Base-by-base conservation (phyloP, 2,329 filamentous ascomycete species). In the Arthrocladium fulminans region DNA sequence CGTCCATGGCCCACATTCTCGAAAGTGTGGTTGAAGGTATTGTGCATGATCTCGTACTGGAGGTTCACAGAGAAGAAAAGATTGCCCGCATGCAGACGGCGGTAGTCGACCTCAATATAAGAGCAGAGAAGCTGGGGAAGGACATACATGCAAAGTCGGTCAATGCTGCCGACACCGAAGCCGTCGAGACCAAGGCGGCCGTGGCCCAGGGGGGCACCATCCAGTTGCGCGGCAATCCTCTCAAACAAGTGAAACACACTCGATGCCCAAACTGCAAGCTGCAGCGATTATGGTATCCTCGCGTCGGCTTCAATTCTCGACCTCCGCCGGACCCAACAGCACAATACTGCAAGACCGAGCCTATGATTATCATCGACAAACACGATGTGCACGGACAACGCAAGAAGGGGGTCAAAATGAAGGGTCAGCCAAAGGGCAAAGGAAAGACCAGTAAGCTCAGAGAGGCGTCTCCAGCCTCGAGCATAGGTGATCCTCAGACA, bases 31-130 rank as follows among this genome's bases (percentile, higher is more conserved):
- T 82, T 37, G 71, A 76, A 57, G 79, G 75, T 57, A 76, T 81
- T 56, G 73, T 81, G 55, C 74, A 80, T 62, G 74, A 77, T 56
- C 72, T 78, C 20, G 73, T 79, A 47, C 67, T 78, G 24, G 71
- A 75, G 54, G 73, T 73, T 25, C 79, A 82, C 59, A 76, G 76
- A 53, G 69, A 76, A 49, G 78, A 81, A 61, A 81, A 81, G 64
- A 65, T 75, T 51, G 71, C 78, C 35, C 73, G 78, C 49, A 77
- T 77, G 73, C 72, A 73, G 65, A 65, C 75, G 57, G 65, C 75
- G 51, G 62, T 71, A 23, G 60, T 71, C 20, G 51, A 67, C 35
- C 65, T 68, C 30, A 61, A 67, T 52, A 68, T 71, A 50, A 65
- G 65, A 51, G 69, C 68, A 3, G 69, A 71, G 54, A 55, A 53